Evolutionary conservation across 1,284 basidiomycete genomes (phyloP).

Genomic region (Papiliotrema flavescens): DNA sequence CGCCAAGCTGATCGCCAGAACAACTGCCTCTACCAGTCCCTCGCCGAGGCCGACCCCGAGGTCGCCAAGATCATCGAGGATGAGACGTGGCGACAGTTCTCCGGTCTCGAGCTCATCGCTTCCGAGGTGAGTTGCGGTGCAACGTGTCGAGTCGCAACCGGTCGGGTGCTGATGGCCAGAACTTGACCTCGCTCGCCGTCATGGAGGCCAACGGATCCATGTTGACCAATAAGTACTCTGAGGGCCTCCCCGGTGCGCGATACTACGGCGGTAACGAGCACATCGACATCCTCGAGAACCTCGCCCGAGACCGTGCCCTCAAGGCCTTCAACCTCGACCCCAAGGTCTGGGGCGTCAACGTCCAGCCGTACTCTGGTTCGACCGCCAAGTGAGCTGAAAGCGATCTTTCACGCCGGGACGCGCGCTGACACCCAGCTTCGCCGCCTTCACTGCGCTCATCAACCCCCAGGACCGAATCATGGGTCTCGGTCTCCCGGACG

Average conservation of each 20-base stretch:
- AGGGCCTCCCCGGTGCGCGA: constrained; percentile 88
- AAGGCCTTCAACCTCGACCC: constrained; percentile 95
- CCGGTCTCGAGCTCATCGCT: constrained; percentile 70
- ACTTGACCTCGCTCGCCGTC: constrained; percentile 85
- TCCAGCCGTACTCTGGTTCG: constrained; percentile 97
- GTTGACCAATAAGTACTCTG: constrained; percentile 97
- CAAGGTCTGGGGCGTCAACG: constrained; percentile 92
- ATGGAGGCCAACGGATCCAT: constrained; percentile 99
- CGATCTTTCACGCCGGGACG: too few species aligned
- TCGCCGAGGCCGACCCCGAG: constrained; percentile 88
- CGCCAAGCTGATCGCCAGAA: constrained; percentile 58
- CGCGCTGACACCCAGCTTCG: constrained; percentile 64
- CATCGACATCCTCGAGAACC: constrained; percentile 92
- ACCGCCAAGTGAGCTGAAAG: constrained; percentile 70
- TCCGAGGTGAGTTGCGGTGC: constrained; percentile 41
- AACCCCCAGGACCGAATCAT: constrained; percentile 98
- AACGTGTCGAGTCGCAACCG: too few species aligned
- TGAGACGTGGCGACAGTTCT: constrained; percentile 98
- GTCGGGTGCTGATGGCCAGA: constrained; percentile 53
- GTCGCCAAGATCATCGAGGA: constrained; percentile 97
- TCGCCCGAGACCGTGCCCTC: constrained; percentile 93
- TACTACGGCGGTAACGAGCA: constrained; percentile 98
- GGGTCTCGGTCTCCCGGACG: constrained; percentile 98
- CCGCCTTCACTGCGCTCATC: constrained; percentile 92
- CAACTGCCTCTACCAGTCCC: constrained; percentile 80